Evolutionary conservation across 1,284 basidiomycete species (phyloP), one percentile per base, ranked within the genome.

Genomic region (Ustanciosporium gigantosporum): DNA sequence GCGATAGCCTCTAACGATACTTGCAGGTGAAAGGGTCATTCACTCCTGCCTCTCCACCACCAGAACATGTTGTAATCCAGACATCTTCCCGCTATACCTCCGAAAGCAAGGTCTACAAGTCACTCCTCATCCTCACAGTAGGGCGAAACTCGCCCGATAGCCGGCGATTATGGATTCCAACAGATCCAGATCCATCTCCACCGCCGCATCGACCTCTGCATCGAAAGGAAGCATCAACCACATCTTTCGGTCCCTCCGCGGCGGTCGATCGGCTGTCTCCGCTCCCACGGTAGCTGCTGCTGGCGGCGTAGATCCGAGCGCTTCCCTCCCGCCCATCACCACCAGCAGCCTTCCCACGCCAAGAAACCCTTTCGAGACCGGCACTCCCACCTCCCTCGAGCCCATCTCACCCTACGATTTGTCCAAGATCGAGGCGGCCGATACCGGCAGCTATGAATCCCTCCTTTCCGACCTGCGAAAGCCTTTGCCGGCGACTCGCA

Each of bases 191-290:
- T 34, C 32, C 8, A 14, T 19, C 8, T 9, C 32, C 9, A 17
- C 32, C 7, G 32, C 32, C 15, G 32, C 49, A 3, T 37, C 43
- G 2, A 24, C 46, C 11, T 46, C 46, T 17, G 37, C 49, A 3
- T 53, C 53, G 14, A 58, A 58, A 24, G 50, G 48, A 5, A 55
- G 46, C 41, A 58, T 58, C 41, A 58, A 65, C 9, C 50, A 65
- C 15, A 58, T 65, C 23, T 46, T 65, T 8, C 61, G 61, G 34
- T 45, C 49, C 25, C 36, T 65, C 21, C 49, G 60, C 16, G 53
- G 50, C n/a, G 46, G 46, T 13, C 36, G 36, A 6, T 25, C 60
- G 2, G 17, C 31, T 3, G 31, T 32, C 3, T 49, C 60, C 13
- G 20, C 59, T 16, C 31, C 43, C 29, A 20, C 31, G 5, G 21